Base-by-base conservation (phyloP, 2,329 filamentous ascomycete genomes). In the Stagonosporopsis chrysanthemi region DNA sequence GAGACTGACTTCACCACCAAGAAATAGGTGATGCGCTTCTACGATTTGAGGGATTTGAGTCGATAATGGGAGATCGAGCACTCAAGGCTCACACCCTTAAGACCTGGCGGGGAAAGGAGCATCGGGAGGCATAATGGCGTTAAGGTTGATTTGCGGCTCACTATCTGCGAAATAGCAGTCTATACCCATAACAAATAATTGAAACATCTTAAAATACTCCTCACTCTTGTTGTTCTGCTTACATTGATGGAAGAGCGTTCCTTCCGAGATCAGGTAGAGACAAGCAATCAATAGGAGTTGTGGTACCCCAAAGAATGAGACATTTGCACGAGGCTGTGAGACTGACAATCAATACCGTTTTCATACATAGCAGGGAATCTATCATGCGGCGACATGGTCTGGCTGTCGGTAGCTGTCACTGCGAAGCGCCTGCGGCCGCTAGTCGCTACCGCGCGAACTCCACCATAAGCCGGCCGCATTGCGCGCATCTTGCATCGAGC, bases 1-100 rank as follows among this genome's bases (percentile, higher is more conserved):
- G 93, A 97, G 85, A 90, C 85, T 46, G 93, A 97, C 78, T 97
- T 97, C 74, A 97, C 92, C 35, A 91, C 88, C 52, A 86, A 84
- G 80, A 77, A 77, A 68, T 77, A 72, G 56, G 55, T n/a, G 12
- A 17, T 23, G n/a, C 15, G 12, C 26, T 35, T 33, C 24, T 2
- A 35, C 4, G 31, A 11, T 1, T 15, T n/a, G 12, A 8, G 24
- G 17, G 15, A 29, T 15, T 28, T 31, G 17, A 8, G 35, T 19
- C 17, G 28, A 19, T 2, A 14, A 26, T 40, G 24, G 15, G 11
- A n/a, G 12, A 38, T 8, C 3, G 24, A 29, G 28, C 9, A 22
- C 12, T 38, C 19, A 24, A 29, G 22, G 29, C 36, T 39, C 11
- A 14, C 29, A 48, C 15, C 11, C 42, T 17, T 2, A 40, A 31